These are phyloP conservation scores for Hypoxylon sp. DNA, from an alignment of 2,329 filamentous ascomycete species.

Conservation along the genomic window DNA sequence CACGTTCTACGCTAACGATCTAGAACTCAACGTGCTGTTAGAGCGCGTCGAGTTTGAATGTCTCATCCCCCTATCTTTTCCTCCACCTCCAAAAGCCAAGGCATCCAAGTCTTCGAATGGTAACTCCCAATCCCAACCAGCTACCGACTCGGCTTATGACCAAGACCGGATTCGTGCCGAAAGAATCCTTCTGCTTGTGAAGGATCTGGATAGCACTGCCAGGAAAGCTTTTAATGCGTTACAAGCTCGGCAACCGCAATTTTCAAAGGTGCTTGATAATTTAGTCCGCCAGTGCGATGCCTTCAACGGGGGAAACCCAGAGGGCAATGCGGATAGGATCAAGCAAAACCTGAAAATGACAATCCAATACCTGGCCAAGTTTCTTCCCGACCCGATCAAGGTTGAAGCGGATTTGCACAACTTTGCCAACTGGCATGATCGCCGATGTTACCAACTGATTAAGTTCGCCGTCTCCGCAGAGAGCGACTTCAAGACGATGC, in stretches of 20 bases:
- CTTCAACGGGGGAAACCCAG: slow-evolving; percentile 88
- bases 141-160: slow-evolving; percentile 66
- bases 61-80: slow-evolving; percentile 90
- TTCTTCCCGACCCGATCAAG: slow-evolving; percentile 81
- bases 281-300: slow-evolving; percentile 88
- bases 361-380: slow-evolving; percentile 79
- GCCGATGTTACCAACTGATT: slow-evolving; percentile 89
- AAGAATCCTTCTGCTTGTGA: slow-evolving; percentile 85
- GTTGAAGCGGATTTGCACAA: slow-evolving; percentile 85
- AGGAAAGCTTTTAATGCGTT: slow-evolving; percentile 91
- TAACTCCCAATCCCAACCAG: slow-evolving; percentile 66
- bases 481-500: slow-evolving; percentile 92
- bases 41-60: slow-evolving; percentile 89
- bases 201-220: slow-evolving; percentile 81
- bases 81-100: slow-evolving; percentile 75
- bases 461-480: slow-evolving; percentile 87
- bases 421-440: slow-evolving; percentile 92
- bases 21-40: slow-evolving; percentile 85
- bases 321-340: slow-evolving; percentile 77
- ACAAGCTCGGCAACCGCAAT: slow-evolving; percentile 81
- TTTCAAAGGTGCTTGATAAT: slow-evolving; percentile 79
- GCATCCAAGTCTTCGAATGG: slow-evolving; percentile 73
- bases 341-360: slow-evolving; percentile 80
- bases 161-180: slow-evolving; percentile 85
- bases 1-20: slow-evolving; percentile 90